Percentiles rank a stretch among this genome's conserved stretches.
phyloP scores from a whole-genome alignment of 257 asterid genomes.

The Ballota nigra region DNA sequence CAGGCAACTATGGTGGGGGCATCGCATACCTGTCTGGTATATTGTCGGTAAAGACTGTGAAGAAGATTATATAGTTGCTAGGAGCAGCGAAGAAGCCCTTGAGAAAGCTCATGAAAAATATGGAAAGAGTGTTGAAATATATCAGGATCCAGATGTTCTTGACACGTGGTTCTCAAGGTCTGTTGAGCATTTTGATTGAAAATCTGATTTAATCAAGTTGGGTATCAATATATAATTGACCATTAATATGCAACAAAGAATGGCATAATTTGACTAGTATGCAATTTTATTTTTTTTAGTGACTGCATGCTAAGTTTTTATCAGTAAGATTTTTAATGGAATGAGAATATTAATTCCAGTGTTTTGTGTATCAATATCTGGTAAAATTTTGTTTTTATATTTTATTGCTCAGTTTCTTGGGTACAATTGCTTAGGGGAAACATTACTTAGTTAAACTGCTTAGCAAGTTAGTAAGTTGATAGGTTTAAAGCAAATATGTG shows the following conservation, averaged over 20 bases:
- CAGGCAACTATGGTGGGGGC: slow-evolving; percentile 99
- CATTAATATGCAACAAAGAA: neutral
- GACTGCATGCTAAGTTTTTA: slow-evolving; percentile 3
- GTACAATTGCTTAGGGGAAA: slow-evolving; percentile 14
- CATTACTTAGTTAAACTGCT: neutral
- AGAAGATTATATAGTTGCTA: slow-evolving; percentile 90
- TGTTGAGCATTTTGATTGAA: slow-evolving; percentile 10
- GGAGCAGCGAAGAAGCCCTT: slow-evolving; percentile 82
- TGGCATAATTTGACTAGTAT: neutral
- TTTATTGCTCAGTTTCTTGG: slow-evolving; percentile 2
- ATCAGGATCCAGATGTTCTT: slow-evolving; percentile 97
- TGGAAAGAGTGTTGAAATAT: slow-evolving; percentile 77
- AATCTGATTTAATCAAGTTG: neutral
- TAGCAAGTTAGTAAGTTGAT: slow-evolving; percentile 13
- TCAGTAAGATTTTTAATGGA: neutral
- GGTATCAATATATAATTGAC: neutral
- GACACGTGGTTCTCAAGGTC: slow-evolving; percentile 99
- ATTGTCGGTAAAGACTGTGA: slow-evolving; percentile 81
- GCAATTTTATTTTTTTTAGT: neutral
- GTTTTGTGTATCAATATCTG: neutral
- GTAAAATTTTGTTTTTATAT: neutral
- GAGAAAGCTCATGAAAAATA: slow-evolving; percentile 65
- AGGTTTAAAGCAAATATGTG: neutral
- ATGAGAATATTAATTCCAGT: neutral
- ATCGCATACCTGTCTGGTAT: slow-evolving; percentile 98